Percentiles rank a stretch among this genome's conserved stretches.
phyloP scores from a whole-genome alignment of 1,284 basidiomycete genomes.

The Ustilago vetiveriae region DNA sequence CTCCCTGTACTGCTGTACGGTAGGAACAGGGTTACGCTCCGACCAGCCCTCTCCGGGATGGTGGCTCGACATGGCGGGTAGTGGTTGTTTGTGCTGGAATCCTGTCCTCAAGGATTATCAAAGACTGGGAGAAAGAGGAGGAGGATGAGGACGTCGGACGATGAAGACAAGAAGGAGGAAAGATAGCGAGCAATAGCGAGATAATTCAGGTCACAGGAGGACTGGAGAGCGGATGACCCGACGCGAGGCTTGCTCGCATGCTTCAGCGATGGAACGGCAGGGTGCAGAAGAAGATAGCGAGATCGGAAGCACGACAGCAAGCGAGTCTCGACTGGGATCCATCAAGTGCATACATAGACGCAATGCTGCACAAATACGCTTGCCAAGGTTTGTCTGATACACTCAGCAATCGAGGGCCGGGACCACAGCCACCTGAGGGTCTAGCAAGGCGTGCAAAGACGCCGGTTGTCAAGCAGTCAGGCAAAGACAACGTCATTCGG shows the following conservation, averaged over 20 bases:
- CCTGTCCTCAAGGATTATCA: too few species aligned
- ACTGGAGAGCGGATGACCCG: too few species aligned
- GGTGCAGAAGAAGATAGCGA: slow-evolving; percentile 7
- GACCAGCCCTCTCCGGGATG: slow-evolving; percentile 60
- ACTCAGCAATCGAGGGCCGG: not conserved
- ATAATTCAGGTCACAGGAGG: too few species aligned
- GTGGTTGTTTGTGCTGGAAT: too few species aligned
- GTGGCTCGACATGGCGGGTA: slow-evolving; percentile 39
- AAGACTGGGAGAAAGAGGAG: not conserved
- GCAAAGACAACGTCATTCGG: slow-evolving; percentile 5
- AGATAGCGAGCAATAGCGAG: not conserved
- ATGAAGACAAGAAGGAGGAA: not conserved
- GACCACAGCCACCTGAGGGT: not conserved
- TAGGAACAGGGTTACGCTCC: slow-evolving; percentile 56
- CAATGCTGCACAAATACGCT: too few species aligned
- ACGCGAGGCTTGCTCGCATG: too few species aligned
- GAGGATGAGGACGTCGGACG: not conserved
- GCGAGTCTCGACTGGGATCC: not conserved
- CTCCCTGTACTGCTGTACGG: slow-evolving; percentile 49
- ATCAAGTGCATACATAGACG: not conserved
- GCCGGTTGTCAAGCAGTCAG: slow-evolving; percentile 4
- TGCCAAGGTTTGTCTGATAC: not conserved
- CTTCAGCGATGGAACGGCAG: too few species aligned
- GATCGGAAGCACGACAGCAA: not conserved
- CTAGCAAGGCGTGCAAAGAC: slow-evolving; percentile 9